A percentile compares a stretch with the other conserved stretches of the same genome.
phyloP scores from a whole-genome alignment of 176 grass and related monocot genomes.

The Urochloa ruziziensis region DNA sequence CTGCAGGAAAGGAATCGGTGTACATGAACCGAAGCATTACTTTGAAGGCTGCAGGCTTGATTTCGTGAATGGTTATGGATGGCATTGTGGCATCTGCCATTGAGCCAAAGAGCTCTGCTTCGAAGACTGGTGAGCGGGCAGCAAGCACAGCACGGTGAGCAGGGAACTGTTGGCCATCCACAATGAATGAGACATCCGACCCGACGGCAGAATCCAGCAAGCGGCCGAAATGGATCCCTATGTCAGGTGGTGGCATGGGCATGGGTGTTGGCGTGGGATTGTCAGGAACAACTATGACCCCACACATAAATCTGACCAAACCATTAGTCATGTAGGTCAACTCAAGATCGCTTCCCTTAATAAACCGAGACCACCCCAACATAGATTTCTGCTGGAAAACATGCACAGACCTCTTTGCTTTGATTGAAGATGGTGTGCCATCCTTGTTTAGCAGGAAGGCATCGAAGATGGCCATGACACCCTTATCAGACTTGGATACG shows the following conservation, averaged over 20 bases:
- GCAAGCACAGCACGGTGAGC: background rate
- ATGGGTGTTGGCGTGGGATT: background rate
- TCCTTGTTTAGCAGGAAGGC: background rate
- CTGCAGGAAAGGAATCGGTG: background rate
- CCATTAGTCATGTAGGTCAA: background rate
- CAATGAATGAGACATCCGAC: constrained; percentile 1
- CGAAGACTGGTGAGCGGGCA: background rate
- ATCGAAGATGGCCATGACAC: background rate
- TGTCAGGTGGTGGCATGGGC: background rate
- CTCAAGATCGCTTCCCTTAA: background rate
- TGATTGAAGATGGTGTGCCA: background rate
- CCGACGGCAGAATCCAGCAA: background rate
- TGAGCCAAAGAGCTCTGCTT: background rate
- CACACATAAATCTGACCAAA: background rate
- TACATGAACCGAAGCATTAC: background rate
- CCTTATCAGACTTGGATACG: background rate
- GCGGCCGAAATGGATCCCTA: constrained; percentile 16
- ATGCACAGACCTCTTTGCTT: background rate
- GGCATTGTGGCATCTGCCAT: background rate
- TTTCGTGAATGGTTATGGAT: background rate
- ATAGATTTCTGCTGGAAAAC: background rate
- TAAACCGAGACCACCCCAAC: background rate
- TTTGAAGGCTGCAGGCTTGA: background rate
- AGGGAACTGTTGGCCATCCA: background rate
- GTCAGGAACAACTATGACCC: background rate